Evolutionary conservation across 2,329 filamentous ascomycete species (phyloP), one percentile per base, ranked within the genome.

Genomic region (Helotiales sp.): DNA sequence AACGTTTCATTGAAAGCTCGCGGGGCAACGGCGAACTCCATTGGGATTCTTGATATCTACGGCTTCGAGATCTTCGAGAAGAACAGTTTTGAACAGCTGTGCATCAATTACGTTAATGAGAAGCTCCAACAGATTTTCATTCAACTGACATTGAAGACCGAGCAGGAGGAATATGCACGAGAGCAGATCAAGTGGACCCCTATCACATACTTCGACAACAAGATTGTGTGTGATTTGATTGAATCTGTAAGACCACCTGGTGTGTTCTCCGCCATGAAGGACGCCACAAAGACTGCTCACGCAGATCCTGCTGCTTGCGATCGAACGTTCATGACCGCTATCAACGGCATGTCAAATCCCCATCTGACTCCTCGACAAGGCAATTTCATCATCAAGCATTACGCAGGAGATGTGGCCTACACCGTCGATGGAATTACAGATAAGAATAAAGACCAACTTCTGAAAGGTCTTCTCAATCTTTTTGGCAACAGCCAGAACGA

Each of bases 51-150:
- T 72, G 96, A 99, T 85, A 99, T 99, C 73, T 99, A 99, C 78
- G 96, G 96, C 2, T 99, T 99, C 76, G 96, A 99, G 78, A 99
- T 99, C 73, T 99, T 99, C 73, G 96, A 99, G 78, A 96, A 95
- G 82, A 99, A 99, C 83, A 97, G 93, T 72, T 99, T 99, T 76
- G 96, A 99, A 79, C 96, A 99, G 80, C 87, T 99, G 7, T 99
- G 96, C 81, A 99, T 99, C 85, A 99, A 99, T 83, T 99, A 98
- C 77, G 96, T 98, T 77, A 99, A 99, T 80, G 96, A 99, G 82
- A 99, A 99, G 81, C 84, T 99, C 66, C 96, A 99, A 80, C 96
- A 99, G 77, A 98, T 99, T 75, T 99, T 99, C 78, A 99, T 99
- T 73, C 96, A 99, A 80, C 84, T 99, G 74, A 99, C 96, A 0